Evolutionary conservation across 306 rosid species (phyloP).

Genomic region (Quercus mongolica): DNA sequence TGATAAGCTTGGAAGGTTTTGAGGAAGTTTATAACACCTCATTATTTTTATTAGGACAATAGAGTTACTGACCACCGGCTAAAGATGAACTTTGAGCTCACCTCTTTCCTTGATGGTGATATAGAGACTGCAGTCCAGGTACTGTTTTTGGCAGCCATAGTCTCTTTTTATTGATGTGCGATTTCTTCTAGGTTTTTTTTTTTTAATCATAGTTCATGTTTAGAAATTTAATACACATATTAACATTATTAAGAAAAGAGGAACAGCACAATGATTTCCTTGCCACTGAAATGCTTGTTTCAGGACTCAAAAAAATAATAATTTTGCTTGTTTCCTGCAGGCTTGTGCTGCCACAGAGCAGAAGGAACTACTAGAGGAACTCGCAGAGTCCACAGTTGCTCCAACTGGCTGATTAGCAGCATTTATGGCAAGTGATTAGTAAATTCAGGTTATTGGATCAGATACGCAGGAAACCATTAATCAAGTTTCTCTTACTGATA

Average conservation of each 20-base stretch:
- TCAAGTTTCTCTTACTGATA: constrained; percentile 2
- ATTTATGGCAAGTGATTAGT: constrained; percentile 12
- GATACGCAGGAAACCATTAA: constrained; percentile 1
- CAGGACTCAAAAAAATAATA: background rate
- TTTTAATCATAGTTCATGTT: background rate
- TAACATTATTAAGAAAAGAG: background rate
- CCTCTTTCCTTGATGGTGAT: constrained; percentile 77
- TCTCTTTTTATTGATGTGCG: background rate
- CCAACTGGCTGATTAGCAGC: constrained; percentile 41
- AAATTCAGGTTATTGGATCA: background rate
- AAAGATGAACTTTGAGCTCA: constrained; percentile 85
- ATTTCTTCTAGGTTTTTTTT: background rate
- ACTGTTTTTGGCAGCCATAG: constrained; percentile 15
- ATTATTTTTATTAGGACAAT: constrained; percentile 56
- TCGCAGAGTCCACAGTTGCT: constrained; percentile 67
- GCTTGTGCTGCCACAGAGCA: constrained; percentile 75
- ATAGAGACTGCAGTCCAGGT: constrained; percentile 94
- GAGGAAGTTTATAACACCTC: constrained; percentile 11
- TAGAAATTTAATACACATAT: background rate
- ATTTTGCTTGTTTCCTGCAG: constrained; percentile 39
- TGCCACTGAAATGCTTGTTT: constrained; percentile 16
- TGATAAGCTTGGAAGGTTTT: background rate
- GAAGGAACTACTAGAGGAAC: constrained; percentile 92
- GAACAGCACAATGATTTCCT: background rate
- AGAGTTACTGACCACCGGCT: constrained; percentile 94